Evolutionary conservation across 1,284 basidiomycete species (phyloP).

Genomic region (Ganoderma lucidum): DNA sequence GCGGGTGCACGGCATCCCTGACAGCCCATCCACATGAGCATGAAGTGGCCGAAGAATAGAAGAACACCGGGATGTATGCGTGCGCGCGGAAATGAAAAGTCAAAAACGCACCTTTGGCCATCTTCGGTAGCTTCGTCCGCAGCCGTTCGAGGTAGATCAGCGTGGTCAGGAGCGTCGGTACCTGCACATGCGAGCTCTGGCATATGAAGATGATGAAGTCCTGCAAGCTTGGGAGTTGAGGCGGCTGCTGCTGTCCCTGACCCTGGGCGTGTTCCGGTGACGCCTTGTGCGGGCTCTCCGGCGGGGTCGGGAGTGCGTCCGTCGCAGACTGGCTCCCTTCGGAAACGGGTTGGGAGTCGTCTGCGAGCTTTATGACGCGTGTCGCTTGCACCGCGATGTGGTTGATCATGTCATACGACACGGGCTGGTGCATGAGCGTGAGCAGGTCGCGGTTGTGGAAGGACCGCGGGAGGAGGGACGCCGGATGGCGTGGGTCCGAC

Average conservation of each 20-base stretch:
- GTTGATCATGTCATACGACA: conserved; percentile 85
- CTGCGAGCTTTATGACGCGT: conserved; percentile 70
- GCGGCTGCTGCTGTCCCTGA: conserved; percentile 40
- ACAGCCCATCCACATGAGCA: not conserved
- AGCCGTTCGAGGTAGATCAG: conserved; percentile 94
- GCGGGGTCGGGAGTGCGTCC: conserved; percentile 54
- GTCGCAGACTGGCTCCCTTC: conserved; percentile 30
- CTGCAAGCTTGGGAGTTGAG: conserved; percentile 75
- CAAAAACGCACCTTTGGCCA: conserved; percentile 80
- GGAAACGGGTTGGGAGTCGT: conserved; percentile 43
- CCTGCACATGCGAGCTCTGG: conserved; percentile 89
- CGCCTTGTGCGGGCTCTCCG: conserved; percentile 60
- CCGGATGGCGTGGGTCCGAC: conserved; percentile 38
- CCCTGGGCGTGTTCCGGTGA: conserved; percentile 43
- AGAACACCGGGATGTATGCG: conserved; percentile 6
- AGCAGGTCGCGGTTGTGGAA: conserved; percentile 60
- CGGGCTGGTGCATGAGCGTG: conserved; percentile 78
- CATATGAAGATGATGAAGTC: conserved; percentile 90
- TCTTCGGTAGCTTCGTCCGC: conserved; percentile 79
- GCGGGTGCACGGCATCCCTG: conserved; percentile 90
- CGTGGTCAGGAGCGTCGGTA: conserved; percentile 91
- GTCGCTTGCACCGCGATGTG: conserved; percentile 75
- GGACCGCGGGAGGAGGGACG: conserved; percentile 43
- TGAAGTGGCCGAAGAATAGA: conserved; percentile 14
- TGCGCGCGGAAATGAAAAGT: conserved; percentile 16